A percentile compares a stretch with the other conserved stretches of the same genome.
Evolutionary conservation across 2,329 filamentous ascomycete species (phyloP).

Genomic region (Diaporthe australafricana): DNA sequence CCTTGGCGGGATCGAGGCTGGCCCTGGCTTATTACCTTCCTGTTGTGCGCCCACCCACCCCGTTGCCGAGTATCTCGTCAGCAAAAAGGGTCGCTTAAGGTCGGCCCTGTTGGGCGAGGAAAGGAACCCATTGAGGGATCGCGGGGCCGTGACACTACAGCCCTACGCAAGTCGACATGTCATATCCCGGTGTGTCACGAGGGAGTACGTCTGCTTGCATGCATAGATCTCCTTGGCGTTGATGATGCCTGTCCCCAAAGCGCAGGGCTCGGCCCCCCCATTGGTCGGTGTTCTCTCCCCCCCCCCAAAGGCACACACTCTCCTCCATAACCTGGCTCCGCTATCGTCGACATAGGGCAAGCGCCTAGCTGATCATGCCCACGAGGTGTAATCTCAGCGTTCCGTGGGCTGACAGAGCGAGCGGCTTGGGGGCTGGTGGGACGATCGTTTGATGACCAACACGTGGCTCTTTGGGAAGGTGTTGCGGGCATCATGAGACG

Average conservation of each 20-base stretch:
- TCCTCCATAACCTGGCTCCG: not conserved
- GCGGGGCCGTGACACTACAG: conserved; percentile 16
- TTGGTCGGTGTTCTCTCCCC: not conserved
- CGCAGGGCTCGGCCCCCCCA: not conserved
- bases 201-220: not conserved
- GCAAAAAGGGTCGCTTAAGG: conserved; percentile 16
- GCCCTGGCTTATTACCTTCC: not conserved
- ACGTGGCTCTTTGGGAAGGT: conserved; percentile 14
- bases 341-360: not conserved
- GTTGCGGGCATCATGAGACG: conserved; percentile 24
- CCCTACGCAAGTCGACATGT: conserved; percentile 22
- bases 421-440: conserved; percentile 15
- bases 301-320: not conserved
- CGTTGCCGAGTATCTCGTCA: conserved; percentile 14
- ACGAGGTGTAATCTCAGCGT: not conserved
- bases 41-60: not conserved
- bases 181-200: conserved; percentile 14
- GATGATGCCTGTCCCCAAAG: conserved; percentile 2
- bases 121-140: not conserved
- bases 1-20: conserved; percentile 14
- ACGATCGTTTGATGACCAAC: conserved; percentile 17
- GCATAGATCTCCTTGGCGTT: conserved; percentile 10
- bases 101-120: conserved; percentile 1
- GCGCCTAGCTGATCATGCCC: not conserved
- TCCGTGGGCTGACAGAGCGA: not conserved